Base-by-base conservation (phyloP, 441 rosid species). In the Dalechampia spathulata region DNA sequence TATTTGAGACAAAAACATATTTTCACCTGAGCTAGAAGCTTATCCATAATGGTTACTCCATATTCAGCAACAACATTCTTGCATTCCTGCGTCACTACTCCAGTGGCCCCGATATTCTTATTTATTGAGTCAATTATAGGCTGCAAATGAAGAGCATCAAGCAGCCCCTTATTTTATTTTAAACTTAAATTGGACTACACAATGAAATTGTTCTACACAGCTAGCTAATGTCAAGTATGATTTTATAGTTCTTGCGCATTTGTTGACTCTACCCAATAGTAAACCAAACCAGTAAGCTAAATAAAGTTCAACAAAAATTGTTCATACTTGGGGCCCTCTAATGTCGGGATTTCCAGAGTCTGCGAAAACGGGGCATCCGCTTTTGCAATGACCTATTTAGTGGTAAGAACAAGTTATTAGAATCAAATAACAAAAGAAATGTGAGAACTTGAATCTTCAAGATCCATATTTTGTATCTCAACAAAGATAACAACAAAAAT, bases 341-440 rank as follows among this genome's bases (percentile, higher is more conserved):
- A 89, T 58, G 75, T 86, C 62, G 22, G 97, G 86, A 61, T 95
- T 89, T 60, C 97, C 92, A 10, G 95, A 89, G 72, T 89, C 92
- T 44, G 85, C 88, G 54, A 89, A 78, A 13, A 88, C 92, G 1
- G 81, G 46, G 72, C 97, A 89, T 26, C 92, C 82, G 48, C 73
- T 40, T 5, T 51, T 59, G 55, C 97, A 89, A 74, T 69, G 75
- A 52, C 92, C 95, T 88, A 75, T 51, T 53, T 27, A 30, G n/a
- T n/a, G n/a, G n/a, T n/a, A n/a, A n/a, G n/a, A n/a, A 39, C 44
- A 65, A 62, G 34, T 30, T 1, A 13, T 14, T 3, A 32, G 57
- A 26, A 49, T 25, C 20, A n/a, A 62, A 17, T n/a, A n/a, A n/a
- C n/a, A n/a, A n/a, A n/a, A n/a, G n/a, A n/a, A n/a, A n/a, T n/a